phyloP scores from a whole-genome alignment of 202 grass and related monocot species.

The Thinopyrum obtusiflorum region DNA sequence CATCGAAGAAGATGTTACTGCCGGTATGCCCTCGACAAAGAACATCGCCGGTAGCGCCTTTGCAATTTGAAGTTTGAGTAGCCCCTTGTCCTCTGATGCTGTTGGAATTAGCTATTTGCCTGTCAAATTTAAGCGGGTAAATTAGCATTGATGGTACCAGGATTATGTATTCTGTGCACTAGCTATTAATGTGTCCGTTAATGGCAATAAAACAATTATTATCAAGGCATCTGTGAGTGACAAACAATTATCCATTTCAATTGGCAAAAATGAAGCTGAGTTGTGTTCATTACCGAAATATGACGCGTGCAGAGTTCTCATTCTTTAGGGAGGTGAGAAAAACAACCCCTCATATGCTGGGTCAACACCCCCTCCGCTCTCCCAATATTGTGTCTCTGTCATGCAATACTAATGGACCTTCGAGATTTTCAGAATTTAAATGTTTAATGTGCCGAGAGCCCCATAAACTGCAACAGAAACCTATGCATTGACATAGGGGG shows the following conservation, averaged over 20 bases:
- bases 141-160: neutral
- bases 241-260: neutral
- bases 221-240: neutral
- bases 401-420: neutral
- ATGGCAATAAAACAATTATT: neutral
- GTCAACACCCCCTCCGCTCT: neutral
- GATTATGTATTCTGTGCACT: neutral
- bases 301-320: neutral
- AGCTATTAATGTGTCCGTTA: neutral
- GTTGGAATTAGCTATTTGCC: neutral
- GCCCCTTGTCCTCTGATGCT: neutral
- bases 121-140: constrained; percentile 4
- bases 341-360: neutral
- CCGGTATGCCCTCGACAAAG: constrained; percentile 73
- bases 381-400: neutral
- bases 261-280: neutral
- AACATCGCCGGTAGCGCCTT: constrained; percentile 31
- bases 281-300: neutral
- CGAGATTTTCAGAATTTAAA: neutral
- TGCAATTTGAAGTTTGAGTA: constrained; percentile 37
- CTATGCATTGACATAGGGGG: neutral
- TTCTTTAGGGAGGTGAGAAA: neutral
- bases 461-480: neutral
- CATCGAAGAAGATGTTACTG: constrained; percentile 72
- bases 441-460: neutral